Conservation (phyloP, 106 monocot genomes). For the Alisma plantagoaquatica region DNA sequence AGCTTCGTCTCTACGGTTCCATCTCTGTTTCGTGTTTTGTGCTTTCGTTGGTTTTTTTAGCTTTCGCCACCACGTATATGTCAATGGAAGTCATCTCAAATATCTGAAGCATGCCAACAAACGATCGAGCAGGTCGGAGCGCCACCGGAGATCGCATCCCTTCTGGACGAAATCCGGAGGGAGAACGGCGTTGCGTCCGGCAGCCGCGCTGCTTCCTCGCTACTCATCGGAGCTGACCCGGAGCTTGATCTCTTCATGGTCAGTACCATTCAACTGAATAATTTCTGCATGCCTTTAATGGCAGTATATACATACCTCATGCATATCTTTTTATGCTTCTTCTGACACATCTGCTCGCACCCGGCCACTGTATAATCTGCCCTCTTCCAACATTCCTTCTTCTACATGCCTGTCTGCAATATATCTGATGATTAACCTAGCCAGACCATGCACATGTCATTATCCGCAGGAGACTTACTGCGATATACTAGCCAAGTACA, state of each 20-base stretch:
- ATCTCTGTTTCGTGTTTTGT: background rate
- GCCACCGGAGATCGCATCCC: constrained; percentile 35
- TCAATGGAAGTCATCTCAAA: background rate
- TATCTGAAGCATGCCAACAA: too few relatives aligned
- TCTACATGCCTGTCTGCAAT: background rate
- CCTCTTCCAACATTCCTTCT: background rate
- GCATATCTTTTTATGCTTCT: background rate
- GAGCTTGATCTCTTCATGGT: constrained; percentile 62
- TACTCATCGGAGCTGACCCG: constrained; percentile 23
- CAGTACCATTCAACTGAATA: background rate
- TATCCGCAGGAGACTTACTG: constrained; percentile 32
- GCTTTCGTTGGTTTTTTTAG: background rate
- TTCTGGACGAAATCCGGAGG: constrained; percentile 35
- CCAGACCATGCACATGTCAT: background rate
- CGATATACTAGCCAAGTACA: constrained; percentile 33
- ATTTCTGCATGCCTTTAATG: too few relatives aligned
- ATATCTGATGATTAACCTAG: background rate
- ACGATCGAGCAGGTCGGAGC: constrained; percentile 30
- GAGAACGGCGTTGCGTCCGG: constrained; percentile 13
- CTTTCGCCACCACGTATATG: background rate
- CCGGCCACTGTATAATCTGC: background rate
- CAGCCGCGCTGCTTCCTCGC: background rate
- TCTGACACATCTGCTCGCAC: background rate
- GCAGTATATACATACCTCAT: too few relatives aligned
- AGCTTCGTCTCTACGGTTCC: background rate